Conservation (phyloP, 1,284 basidiomycete species). For the Malassezia brasiliensis region DNA sequence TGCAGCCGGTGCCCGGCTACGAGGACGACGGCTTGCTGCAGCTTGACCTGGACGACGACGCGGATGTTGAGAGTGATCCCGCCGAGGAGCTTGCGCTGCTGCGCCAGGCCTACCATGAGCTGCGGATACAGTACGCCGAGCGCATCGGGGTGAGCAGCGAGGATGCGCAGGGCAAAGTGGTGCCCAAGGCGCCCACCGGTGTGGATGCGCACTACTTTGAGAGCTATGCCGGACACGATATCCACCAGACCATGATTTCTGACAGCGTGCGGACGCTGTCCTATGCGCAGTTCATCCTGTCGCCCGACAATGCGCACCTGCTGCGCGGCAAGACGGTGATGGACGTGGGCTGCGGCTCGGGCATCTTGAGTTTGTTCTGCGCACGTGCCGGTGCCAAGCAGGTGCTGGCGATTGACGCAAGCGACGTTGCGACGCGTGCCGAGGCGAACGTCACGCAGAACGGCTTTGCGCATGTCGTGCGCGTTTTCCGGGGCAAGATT, state of each 20-base stretch:
- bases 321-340: constrained; percentile 80
- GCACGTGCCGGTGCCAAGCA: constrained; percentile 82
- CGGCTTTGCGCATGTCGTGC: constrained; percentile 63
- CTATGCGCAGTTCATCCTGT: constrained; percentile 79
- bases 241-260: constrained; percentile 58
- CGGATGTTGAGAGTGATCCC: neutral
- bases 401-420: constrained; percentile 89
- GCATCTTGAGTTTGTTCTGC: constrained; percentile 81
- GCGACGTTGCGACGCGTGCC: constrained; percentile 73
- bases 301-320: constrained; percentile 61
- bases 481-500: constrained; percentile 75
- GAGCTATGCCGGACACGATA: constrained; percentile 77
- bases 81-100: constrained; percentile 12
- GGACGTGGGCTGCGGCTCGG: constrained; percentile 63
- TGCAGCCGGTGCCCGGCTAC: constrained; percentile 38
- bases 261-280: constrained; percentile 87
- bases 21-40: constrained; percentile 43
- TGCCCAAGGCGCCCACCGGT: constrained; percentile 52
- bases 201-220: constrained; percentile 92
- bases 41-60: constrained; percentile 10
- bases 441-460: constrained; percentile 70
- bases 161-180: neutral
- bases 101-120: constrained; percentile 16
- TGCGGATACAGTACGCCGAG: constrained; percentile 16
- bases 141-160: constrained; percentile 14